Base-by-base conservation (phyloP, 2,329 filamentous ascomycete species). In the Colletotrichum sp. region DNA sequence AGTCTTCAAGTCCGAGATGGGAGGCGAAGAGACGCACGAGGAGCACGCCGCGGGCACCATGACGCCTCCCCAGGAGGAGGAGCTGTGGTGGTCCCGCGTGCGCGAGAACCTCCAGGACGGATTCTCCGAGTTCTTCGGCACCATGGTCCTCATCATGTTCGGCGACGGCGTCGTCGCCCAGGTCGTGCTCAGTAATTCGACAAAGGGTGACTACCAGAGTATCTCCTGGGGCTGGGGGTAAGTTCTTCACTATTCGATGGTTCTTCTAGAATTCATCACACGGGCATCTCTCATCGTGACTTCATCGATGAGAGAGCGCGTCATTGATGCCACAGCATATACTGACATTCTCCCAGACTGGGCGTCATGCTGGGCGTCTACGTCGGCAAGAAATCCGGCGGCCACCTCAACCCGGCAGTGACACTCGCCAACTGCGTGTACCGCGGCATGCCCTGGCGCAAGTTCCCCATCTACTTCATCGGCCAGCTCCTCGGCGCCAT, bases 121-220 rank as follows among this genome's bases (percentile, higher is more conserved):
- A 2, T 91, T 94, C 78, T 91, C 91, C 2, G 92, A 94, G 78
- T 94, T 94, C 83, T 89, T 93, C 66, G 93, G 92, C 9, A 93
- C 91, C 15, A 92, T 95, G 85, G 88, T 93, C 70, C 83, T 95
- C 77, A 86, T 95, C 74, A 84, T 94, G 55, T 95, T 95, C 79
- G 93, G 93, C 6, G 90, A 94, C 76, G 93, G 92, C n/a, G 91
- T 91, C 70, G 91, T 94, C 25, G 93, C 93, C 5, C 93, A 95
- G 82, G 93, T 94, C 1, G 85, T 91, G 0, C 87, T 95, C 15
- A 92, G 90, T 74, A 82, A 82, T 6, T 82, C 80, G 30, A 80
- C 80, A 16, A 89, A 88, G 79, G 89, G 90, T 56, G 81, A 86
- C 74, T 89, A 88, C 76, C 85, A 88, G 79, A 88, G 86, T 73